Percentiles rank a stretch among this genome's conserved stretches.
Conservation (phyloP, 768 basidiomycete species). For the Kondoa subrosea region DNA sequence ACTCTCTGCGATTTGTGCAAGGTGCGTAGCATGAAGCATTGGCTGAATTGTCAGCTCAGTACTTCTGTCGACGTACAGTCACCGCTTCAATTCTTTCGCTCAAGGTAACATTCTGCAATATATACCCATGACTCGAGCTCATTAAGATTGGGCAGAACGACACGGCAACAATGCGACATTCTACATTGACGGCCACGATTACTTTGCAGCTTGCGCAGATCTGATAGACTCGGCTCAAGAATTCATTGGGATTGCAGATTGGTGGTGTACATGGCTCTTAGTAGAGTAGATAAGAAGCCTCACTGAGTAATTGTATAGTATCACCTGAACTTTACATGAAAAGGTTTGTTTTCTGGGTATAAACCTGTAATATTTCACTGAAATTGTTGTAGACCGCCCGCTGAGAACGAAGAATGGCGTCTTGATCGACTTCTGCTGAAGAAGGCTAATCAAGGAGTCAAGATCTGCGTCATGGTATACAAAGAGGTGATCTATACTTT, state of each 20-base stretch:
- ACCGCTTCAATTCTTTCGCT: slow-evolving; percentile 78
- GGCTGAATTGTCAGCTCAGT: not conserved
- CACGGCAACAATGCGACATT: slow-evolving; percentile 63
- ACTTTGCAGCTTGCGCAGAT: slow-evolving; percentile 85
- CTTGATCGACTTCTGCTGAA: slow-evolving; percentile 67
- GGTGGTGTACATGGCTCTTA: slow-evolving; percentile 15
- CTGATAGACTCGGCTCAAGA: slow-evolving; percentile 40
- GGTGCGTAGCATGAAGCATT: too few relatives aligned
- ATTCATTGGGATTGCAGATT: slow-evolving; percentile 67
- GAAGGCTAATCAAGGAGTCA: slow-evolving; percentile 84
- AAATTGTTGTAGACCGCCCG: slow-evolving; percentile 57
- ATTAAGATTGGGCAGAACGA: too few relatives aligned
- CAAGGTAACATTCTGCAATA: too few relatives aligned
- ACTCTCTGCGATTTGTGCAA: too few relatives aligned
- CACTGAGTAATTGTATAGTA: too few relatives aligned
- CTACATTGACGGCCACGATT: slow-evolving; percentile 79
- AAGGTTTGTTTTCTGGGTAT: not conserved
- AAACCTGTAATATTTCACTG: not conserved
- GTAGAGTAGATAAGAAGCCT: slow-evolving; percentile 55
- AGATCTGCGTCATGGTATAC: slow-evolving; percentile 77
- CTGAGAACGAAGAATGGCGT: slow-evolving; percentile 67
- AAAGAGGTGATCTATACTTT: slow-evolving; percentile 40
- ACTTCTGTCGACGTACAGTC: slow-evolving; percentile 30
- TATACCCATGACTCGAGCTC: too few relatives aligned
- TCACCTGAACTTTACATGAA: slow-evolving; percentile 76